Evolutionary conservation across 306 rosid genomes (phyloP).

Genomic region (Abrus precatorius): DNA sequence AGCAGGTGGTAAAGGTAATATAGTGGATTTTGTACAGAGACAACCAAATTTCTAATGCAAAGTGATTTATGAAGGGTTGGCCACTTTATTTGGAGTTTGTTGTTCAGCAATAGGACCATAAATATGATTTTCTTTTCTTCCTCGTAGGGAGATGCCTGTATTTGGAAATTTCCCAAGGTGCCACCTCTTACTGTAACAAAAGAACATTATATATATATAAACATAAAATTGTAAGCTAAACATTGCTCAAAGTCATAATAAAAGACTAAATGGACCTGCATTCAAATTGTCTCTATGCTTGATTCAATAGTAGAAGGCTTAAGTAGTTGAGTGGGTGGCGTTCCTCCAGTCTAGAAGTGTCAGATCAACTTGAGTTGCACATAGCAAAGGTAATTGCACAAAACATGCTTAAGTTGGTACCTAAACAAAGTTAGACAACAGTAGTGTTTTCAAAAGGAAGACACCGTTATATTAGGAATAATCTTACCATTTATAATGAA

Average conservation of each 20-base stretch:
- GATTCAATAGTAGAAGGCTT: too few relatives aligned
- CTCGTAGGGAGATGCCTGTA: too few relatives aligned
- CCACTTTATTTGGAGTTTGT: background rate
- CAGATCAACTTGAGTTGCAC: background rate
- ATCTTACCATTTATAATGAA: too few relatives aligned
- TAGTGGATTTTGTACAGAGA: background rate
- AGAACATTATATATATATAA: too few relatives aligned
- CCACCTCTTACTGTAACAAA: too few relatives aligned
- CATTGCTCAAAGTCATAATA: too few relatives aligned
- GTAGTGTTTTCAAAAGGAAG: too few relatives aligned
- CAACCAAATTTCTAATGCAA: background rate
- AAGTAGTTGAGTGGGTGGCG: too few relatives aligned
- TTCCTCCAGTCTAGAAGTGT: background rate
- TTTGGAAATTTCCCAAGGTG: too few relatives aligned
- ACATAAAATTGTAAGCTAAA: too few relatives aligned
- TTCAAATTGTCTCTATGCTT: background rate
- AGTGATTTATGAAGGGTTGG: background rate
- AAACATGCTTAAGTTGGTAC: background rate
- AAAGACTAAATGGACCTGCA: background rate
- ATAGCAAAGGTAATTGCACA: background rate
- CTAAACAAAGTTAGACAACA: too few relatives aligned
- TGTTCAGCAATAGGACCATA: background rate
- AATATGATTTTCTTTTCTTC: background rate
- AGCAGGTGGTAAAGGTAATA: slow-evolving; percentile 11
- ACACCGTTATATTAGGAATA: too few relatives aligned